Evolutionary conservation across 257 asterid species (phyloP).

Genomic region (Orobanche coerulescens): DNA sequence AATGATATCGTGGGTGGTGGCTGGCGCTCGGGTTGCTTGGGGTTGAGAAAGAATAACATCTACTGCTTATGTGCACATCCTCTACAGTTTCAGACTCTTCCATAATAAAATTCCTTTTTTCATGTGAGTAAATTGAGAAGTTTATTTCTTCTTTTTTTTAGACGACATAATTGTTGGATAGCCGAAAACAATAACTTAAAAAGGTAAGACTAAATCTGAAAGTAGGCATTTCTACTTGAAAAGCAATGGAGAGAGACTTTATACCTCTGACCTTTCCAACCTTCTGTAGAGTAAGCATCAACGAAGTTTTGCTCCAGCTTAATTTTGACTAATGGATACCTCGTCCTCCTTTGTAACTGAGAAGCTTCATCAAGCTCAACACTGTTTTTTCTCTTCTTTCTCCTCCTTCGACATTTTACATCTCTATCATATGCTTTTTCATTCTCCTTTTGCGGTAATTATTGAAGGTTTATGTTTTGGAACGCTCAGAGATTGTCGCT

Average conservation of each 20-base stretch:
- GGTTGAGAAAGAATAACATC: no score
- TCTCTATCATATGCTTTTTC: slow-evolving; percentile 27
- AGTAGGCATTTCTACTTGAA: slow-evolving; percentile 11
- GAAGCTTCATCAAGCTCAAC: slow-evolving; percentile 75
- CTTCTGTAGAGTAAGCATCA: slow-evolving; percentile 94
- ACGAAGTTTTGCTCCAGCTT: slow-evolving; percentile 93
- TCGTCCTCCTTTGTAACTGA: slow-evolving; percentile 80
- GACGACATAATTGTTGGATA: neutral
- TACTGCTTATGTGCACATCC: no score
- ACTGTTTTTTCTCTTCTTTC: slow-evolving; percentile 44
- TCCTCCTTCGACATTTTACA: slow-evolving; percentile 37
- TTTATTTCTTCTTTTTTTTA: neutral
- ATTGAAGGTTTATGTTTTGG: slow-evolving; percentile 24
- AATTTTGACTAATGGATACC: slow-evolving; percentile 71
- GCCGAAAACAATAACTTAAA: neutral
- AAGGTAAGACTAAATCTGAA: slow-evolving; percentile 7
- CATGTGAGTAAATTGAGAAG: neutral
- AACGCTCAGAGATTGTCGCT: slow-evolving; percentile 33
- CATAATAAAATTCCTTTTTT: neutral
- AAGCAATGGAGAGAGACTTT: slow-evolving; percentile 19
- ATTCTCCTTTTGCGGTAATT: slow-evolving; percentile 21
- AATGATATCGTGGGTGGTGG: no score
- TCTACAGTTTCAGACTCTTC: neutral
- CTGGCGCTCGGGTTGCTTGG: no score
- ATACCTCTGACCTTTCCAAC: slow-evolving; percentile 99